A percentile compares a stretch with the other conserved stretches of the same genome.
Evolutionary conservation across 179 eudicot species (phyloP).

Genomic region (Silene coronaria): DNA sequence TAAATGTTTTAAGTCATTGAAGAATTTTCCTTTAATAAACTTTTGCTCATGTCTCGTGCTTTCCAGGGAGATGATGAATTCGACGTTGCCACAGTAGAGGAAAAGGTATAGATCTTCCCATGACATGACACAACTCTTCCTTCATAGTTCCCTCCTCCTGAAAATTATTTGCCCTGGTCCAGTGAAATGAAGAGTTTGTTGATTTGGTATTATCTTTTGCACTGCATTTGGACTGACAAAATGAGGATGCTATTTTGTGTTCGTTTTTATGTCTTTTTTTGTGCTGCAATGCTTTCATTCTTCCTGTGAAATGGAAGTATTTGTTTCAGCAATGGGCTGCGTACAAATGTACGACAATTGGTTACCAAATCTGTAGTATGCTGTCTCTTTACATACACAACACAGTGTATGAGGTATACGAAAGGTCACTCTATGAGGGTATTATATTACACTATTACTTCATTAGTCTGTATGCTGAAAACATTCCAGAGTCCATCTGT

Average conservation of each 20-base stretch:
- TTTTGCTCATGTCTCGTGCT: slow-evolving; percentile 24
- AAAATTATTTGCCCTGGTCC: neutral
- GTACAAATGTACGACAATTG: neutral
- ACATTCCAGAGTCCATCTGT: neutral
- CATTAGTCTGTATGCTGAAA: neutral
- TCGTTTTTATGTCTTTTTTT: neutral
- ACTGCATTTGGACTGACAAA: neutral
- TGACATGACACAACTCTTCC: neutral
- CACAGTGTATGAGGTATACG: neutral
- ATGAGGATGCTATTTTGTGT: neutral
- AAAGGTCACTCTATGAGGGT: neutral
- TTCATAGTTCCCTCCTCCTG: neutral
- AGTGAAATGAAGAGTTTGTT: neutral
- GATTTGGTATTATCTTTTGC: neutral
- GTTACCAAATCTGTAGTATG: neutral
- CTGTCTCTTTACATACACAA: neutral
- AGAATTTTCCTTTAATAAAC: neutral
- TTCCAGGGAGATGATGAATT: slow-evolving; percentile 87
- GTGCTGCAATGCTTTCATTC: neutral
- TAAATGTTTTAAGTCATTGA: neutral
- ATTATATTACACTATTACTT: neutral
- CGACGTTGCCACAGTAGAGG: slow-evolving; percentile 57
- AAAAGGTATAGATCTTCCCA: slow-evolving; percentile 39
- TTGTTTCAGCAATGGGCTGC: neutral
- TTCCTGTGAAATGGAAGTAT: neutral